phyloP scores from a whole-genome alignment of 2,329 filamentous ascomycete genomes.

The Hypoxylon sp. region DNA sequence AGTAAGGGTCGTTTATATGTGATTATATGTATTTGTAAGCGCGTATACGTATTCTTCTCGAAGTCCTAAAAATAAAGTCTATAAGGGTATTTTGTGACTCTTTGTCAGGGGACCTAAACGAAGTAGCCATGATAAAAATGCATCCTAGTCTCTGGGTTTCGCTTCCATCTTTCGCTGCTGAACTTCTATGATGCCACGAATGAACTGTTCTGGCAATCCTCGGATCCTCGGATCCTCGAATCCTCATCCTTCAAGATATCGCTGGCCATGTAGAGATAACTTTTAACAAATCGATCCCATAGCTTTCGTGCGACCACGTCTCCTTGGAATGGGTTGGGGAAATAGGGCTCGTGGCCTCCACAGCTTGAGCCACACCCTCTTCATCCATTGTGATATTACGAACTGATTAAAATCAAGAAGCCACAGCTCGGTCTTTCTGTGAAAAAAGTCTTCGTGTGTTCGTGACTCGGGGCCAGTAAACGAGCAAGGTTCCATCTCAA shows the following conservation, averaged over 20 bases:
- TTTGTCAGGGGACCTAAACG: background rate
- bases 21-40: too few relatives aligned
- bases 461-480: constrained; percentile 7
- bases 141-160: background rate
- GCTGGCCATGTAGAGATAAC: constrained; percentile 5
- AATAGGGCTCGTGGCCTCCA: constrained; percentile 20
- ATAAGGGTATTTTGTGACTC: too few relatives aligned
- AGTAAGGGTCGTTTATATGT: too few relatives aligned
- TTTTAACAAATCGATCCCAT: constrained; percentile 12
- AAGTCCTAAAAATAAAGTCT: too few relatives aligned
- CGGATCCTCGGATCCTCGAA: too few relatives aligned
- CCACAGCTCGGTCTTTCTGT: constrained; percentile 48
- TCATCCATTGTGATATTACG: constrained; percentile 44
- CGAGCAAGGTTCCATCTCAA: constrained; percentile 2
- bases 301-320: background rate
- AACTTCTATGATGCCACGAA: background rate
- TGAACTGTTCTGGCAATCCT: too few relatives aligned
- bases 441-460: constrained; percentile 26
- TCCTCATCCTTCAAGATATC: background rate
- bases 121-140: background rate
- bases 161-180: background rate
- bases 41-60: too few relatives aligned
- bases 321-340: constrained; percentile 8
- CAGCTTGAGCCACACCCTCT: constrained; percentile 39
- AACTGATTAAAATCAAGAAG: constrained; percentile 55